Evolutionary conservation across 1,139 yeast genomes (phyloP).

Genomic region (Blastobotrys capitulatus): DNA sequence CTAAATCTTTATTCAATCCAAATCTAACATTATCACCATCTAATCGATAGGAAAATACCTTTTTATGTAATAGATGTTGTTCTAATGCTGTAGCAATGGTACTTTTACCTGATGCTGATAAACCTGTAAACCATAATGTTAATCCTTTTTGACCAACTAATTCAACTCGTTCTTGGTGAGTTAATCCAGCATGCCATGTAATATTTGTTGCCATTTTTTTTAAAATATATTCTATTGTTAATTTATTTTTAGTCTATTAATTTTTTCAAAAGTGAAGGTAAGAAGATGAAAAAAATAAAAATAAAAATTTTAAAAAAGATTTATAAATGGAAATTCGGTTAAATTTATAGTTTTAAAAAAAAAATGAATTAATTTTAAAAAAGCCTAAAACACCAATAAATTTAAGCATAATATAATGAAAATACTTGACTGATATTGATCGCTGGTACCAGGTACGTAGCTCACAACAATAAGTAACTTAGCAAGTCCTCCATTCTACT

Average conservation of each 20-base stretch:
- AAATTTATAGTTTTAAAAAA: not conserved
- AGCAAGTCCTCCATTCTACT: no score
- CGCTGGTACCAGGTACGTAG: no score
- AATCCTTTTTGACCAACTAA: constrained; percentile 80
- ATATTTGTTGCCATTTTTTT: constrained; percentile 82
- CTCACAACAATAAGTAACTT: no score
- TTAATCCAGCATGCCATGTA: constrained; percentile 91
- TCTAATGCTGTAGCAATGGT: constrained; percentile 95
- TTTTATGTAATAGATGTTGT: constrained; percentile 59
- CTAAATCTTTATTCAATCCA: constrained; percentile 90
- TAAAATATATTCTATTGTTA: not conserved
- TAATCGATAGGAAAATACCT: constrained; percentile 71
- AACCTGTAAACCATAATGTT: constrained; percentile 92
- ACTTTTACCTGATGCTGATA: constrained; percentile 91
- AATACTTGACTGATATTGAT: no score
- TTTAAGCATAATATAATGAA: no score
- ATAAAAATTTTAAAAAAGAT: not conserved
- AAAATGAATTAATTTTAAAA: no score
- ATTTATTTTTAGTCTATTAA: not conserved
- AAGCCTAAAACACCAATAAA: no score
- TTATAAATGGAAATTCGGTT: not conserved
- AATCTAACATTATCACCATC: constrained; percentile 95
- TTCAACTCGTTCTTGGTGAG: constrained; percentile 69
- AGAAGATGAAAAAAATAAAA: no score
- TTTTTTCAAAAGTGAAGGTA: not conserved